These are phyloP conservation scores for Hirsutella thompsonii DNA, from an alignment of 2,329 filamentous ascomycete genomes.

Conservation along the genomic window DNA sequence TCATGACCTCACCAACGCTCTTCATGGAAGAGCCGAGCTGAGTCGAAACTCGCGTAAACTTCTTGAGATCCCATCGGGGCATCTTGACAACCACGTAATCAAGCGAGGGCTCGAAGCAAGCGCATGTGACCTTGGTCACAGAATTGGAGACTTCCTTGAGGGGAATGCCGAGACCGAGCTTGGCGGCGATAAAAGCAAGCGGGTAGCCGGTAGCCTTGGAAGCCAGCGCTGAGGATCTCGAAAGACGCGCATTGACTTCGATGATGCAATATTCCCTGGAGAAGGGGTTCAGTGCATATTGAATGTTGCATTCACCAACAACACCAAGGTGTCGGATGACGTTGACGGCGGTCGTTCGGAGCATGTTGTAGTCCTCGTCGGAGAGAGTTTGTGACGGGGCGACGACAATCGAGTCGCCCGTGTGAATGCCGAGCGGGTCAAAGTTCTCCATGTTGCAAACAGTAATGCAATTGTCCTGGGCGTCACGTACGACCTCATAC, in stretches of 20 bases:
- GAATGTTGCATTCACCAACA: constrained; percentile 97
- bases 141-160: constrained; percentile 94
- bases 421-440: constrained; percentile 94
- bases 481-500: constrained; percentile 95
- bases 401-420: constrained; percentile 95
- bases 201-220: constrained; percentile 97
- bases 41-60: constrained; percentile 93
- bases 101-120: constrained; percentile 95
- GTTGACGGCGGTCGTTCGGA: constrained; percentile 91
- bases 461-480: constrained; percentile 94
- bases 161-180: constrained; percentile 87
- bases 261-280: constrained; percentile 98
- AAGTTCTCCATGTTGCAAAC: constrained; percentile 99
- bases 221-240: constrained; percentile 84
- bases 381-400: constrained; percentile 93
- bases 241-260: constrained; percentile 94
- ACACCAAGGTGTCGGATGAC: constrained; percentile 95
- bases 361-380: constrained; percentile 98
- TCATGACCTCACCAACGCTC: constrained; percentile 99
- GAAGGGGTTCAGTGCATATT: constrained; percentile 92
- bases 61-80: constrained; percentile 96
- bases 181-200: constrained; percentile 90
- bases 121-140: constrained; percentile 89
- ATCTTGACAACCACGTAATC: constrained; percentile 99
- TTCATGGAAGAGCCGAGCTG: constrained; percentile 98